A percentile compares a stretch with the other conserved stretches of the same genome.
These are phyloP conservation scores for Flaveria trinervia DNA, from an alignment of 129 eudicot species.

Conservation along the genomic window DNA sequence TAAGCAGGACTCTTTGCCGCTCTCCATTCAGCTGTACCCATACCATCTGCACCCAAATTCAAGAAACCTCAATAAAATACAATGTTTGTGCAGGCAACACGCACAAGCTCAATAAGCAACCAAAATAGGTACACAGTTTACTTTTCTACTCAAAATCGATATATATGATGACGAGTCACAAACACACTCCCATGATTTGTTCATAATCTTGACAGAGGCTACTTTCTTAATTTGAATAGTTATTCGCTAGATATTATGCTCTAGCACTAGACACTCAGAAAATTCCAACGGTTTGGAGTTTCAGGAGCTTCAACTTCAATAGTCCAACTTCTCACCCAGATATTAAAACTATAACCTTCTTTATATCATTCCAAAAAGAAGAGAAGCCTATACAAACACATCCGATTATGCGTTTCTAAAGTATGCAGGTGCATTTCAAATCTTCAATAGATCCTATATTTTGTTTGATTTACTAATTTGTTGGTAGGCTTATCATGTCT, in stretches of 20 bases:
- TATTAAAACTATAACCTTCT: background rate
- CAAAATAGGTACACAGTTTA: background rate
- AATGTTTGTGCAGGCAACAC: background rate
- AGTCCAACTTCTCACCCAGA: constrained; percentile 7
- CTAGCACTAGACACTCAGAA: background rate
- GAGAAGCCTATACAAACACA: no score
- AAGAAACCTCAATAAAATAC: constrained; percentile 23
- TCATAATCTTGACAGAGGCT: background rate
- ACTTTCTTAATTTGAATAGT: constrained; percentile 13
- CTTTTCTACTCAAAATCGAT: constrained; percentile 1
- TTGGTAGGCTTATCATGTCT: constrained; percentile 14
- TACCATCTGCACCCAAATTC: constrained; percentile 72
- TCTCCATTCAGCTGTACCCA: constrained; percentile 99
- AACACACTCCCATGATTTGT: background rate
- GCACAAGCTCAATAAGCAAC: constrained; percentile 7
- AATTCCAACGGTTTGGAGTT: background rate
- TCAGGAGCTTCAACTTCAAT: background rate
- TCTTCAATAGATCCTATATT: background rate
- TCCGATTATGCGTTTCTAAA: background rate
- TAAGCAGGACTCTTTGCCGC: constrained; percentile 97
- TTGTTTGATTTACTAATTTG: background rate
- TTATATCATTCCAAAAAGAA: no score
- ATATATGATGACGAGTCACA: background rate
- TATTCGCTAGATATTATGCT: constrained; percentile 1
- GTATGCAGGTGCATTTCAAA: background rate